phyloP scores from a whole-genome alignment of 1,284 basidiomycete genomes.

The Ceratobasidium theobromae region DNA sequence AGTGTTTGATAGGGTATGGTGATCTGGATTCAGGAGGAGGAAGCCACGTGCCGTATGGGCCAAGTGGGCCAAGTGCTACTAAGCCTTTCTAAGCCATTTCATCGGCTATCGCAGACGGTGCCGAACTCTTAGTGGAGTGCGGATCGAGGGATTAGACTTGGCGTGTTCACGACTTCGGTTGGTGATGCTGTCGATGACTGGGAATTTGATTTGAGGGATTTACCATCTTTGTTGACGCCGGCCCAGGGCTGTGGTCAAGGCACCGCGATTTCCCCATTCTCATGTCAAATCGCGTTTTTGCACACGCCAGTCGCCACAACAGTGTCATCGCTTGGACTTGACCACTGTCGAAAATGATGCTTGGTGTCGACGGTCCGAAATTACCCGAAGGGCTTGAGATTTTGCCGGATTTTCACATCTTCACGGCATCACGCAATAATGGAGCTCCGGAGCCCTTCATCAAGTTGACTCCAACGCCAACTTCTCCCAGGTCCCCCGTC shows the following conservation, averaged over 20 bases:
- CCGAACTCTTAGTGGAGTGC: conserved; percentile 5
- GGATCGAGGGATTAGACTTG: conserved; percentile 9
- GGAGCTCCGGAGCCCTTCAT: neutral
- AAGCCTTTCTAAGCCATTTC: neutral
- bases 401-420: neutral
- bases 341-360: neutral
- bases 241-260: neutral
- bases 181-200: neutral
- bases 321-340: too few species aligned
- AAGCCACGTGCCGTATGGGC: neutral
- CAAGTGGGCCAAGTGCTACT: neutral
- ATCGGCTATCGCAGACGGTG: neutral
- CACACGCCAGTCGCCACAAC: too few species aligned
- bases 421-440: conserved; percentile 1
- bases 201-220: neutral
- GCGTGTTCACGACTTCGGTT: neutral
- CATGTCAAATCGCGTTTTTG: neutral
- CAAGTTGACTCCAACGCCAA: neutral
- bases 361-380: neutral
- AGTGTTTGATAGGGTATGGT: too few species aligned
- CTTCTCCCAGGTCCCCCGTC: neutral
- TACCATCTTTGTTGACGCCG: neutral
- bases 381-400: conserved; percentile 3
- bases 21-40: neutral
- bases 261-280: neutral